These are phyloP conservation scores for Heterobasidion occidentale DNA, from an alignment of 1,284 basidiomycete species.

Conservation along the genomic window DNA sequence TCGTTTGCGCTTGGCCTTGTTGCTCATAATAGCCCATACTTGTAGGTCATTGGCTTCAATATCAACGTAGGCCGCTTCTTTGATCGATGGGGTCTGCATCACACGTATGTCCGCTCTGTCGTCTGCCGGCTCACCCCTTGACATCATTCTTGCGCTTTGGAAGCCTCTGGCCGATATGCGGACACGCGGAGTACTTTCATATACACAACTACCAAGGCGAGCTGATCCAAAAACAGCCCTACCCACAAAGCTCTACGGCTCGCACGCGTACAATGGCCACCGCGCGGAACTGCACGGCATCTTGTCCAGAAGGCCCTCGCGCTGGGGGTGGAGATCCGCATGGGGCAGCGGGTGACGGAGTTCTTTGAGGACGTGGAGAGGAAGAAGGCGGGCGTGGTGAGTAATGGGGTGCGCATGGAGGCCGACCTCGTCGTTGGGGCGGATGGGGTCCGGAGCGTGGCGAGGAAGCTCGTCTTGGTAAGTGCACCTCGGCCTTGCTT, in stretches of 20 bases:
- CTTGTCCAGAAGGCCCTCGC: conserved; percentile 15
- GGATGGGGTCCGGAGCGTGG: conserved; percentile 21
- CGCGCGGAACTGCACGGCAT: conserved; percentile 17
- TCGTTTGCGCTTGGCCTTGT: neutral
- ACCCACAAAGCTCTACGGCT: conserved; percentile 13
- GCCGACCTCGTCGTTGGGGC: conserved; percentile 22
- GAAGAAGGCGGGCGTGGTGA: conserved; percentile 15
- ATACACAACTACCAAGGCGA: conserved; percentile 17
- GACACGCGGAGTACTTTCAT: conserved; percentile 11
- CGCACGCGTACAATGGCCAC: conserved; percentile 18
- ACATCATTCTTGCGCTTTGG: neutral
- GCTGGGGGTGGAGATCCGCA: conserved; percentile 19
- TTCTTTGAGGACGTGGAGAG: conserved; percentile 17
- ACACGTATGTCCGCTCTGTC: conserved; percentile 1
- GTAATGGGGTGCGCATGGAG: conserved; percentile 14
- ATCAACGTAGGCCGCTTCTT: conserved; percentile 9
- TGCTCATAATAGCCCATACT: neutral
- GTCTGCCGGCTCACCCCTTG: neutral
- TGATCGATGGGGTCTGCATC: conserved; percentile 9
- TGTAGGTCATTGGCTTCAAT: conserved; percentile 7
- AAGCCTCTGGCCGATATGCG: conserved; percentile 17
- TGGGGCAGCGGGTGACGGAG: conserved; percentile 17
- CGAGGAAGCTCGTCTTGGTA: conserved; percentile 19
- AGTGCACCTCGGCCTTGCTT: conserved; percentile 1
- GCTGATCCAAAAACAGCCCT: conserved; percentile 16